Evolutionary conservation across 768 basidiomycete species (phyloP), one percentile per base, ranked within the genome.

Genomic region (Boletus sp.): DNA sequence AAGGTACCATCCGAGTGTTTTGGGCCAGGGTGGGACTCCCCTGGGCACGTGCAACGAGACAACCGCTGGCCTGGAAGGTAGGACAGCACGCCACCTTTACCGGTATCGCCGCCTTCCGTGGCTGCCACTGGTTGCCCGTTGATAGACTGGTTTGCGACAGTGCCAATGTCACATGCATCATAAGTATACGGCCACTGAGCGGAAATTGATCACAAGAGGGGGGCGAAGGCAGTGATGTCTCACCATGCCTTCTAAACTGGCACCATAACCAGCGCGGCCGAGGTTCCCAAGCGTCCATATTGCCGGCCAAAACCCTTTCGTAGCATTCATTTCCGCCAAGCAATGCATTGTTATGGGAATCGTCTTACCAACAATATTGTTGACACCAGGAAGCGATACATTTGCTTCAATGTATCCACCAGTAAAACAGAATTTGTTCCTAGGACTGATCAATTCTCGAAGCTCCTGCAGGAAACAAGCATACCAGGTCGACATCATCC

Each of bases 371-470:
- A 81, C 72, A 32, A 92, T 75, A 60, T 84, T 82, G 60, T 79
- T 83, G 17, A 79, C 74, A 8, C 88, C 87, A 23, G 88, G 88
- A 13, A 90, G 75, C 17, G 78, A 75, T 9, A 88, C 83, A 9
- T 72, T 78, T 1, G 77, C 68, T 64, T 90, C 87, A 48, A 92
- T 78, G 52, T 86, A 82, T 25, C 92, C 91, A 25, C 88, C 89
- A 14, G 88, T 89, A 71, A 93, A 93, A 69, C 90, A 95, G 56
- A 96, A 87, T 71, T 93, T 92, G 71, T 93, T 93, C 88, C 83
- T 83, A 54, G 11, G n/a, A 19, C 7, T 25, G 45, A 15, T 66
- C 30, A 65, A 42, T 40, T 41, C 17, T 47, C 5, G 46, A 47
- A 41, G 15, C 48, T 42, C 17, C 33, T 34, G 14, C 37, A 52